Evolutionary conservation across 78 protist genomes (phyloP), one percentile per base, ranked within the genome.

Genomic region (Planoprotostelium fungivorum): DNA sequence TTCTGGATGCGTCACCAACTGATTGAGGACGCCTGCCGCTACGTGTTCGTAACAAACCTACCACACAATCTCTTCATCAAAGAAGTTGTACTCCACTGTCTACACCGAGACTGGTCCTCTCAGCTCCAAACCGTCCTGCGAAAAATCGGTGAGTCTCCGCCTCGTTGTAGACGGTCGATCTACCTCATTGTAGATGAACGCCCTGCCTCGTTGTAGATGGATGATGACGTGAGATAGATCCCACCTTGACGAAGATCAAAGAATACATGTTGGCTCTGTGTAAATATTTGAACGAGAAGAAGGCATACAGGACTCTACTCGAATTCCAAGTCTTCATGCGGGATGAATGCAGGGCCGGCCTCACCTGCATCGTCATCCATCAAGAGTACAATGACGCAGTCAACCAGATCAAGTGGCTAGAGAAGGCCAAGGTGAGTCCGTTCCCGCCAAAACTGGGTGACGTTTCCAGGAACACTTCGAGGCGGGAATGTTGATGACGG

Each of bases 321-420:
- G 94, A 87, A 5, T 84, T 94, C 38, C 96, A 94, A 84, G 16
- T 89, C 38, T 91, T 88, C 89, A 91, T 94, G 96, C 84, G 51
- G 31, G 96, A 94, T 37, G 37, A 87, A 29, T 83, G 88, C 29
- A 63, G 96, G 36, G 96, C 96, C 10, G 96, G 90, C 87, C 63
- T 91, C 35, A 94, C 96, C 0, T 87, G 88, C 83, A 39, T 94
- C 39, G 88, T 89, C 35, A 86, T 94, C 63, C 91, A 89, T 39
- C 29, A 89, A 31, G 36, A 85, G 28, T 29, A 87, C 36, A 36
- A 88, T 16, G 93, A 89, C 1, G 34, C 38, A 73, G 28, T 90
- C 0, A 51, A 5, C 5, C 73, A 51, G 16, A 51, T 51, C 31
- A 51, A 51, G 73, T 51, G 73, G 73, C 73, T 51, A 51, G 73